Conservation (phyloP, 1,284 basidiomycete genomes). For the Coniferiporia weirii region DNA sequence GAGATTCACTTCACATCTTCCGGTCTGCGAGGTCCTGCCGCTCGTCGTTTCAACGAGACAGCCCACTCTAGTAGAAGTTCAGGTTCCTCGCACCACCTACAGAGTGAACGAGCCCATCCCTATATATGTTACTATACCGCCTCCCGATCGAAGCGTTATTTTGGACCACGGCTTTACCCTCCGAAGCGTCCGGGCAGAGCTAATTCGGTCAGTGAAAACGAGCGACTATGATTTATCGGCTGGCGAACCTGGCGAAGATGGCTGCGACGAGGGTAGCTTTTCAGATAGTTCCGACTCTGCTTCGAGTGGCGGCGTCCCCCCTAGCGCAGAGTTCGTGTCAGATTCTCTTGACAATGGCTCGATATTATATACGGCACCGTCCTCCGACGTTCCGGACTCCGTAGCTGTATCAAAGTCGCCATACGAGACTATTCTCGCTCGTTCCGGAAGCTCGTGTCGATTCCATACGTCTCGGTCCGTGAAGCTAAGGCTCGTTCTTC, state of each 20-base stretch:
- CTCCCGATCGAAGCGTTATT: conserved; percentile 58
- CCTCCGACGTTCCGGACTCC: conserved; percentile 1
- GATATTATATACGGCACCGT: conserved; percentile 11
- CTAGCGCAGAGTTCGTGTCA: conserved; percentile 16
- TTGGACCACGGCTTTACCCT: conserved; percentile 61
- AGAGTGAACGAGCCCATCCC: conserved; percentile 65
- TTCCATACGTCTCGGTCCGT: conserved; percentile 67
- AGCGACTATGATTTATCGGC: conserved; percentile 29
- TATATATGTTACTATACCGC: conserved; percentile 70
- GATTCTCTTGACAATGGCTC: conserved; percentile 22
- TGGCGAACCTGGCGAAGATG: conserved; percentile 23
- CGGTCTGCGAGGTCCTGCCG: conserved; percentile 49
- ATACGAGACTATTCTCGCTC: conserved; percentile 51
- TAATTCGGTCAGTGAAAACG: conserved; percentile 57
- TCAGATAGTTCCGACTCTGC: conserved; percentile 9
- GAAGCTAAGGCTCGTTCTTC: conserved; percentile 65
- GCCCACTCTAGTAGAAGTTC: conserved; percentile 60
- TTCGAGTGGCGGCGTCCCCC: conserved; percentile 10
- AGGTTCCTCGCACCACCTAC: conserved; percentile 67
- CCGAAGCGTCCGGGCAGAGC: conserved; percentile 68
- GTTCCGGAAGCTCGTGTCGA: conserved; percentile 74
- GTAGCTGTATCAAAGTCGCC: conserved; percentile 28
- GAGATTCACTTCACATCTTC: conserved; percentile 63
- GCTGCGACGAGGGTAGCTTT: conserved; percentile 21
- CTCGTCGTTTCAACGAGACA: conserved; percentile 50